Evolutionary conservation across 2,329 filamentous ascomycete species (phyloP).

Genomic region (Trichoderma koningiopsis): DNA sequence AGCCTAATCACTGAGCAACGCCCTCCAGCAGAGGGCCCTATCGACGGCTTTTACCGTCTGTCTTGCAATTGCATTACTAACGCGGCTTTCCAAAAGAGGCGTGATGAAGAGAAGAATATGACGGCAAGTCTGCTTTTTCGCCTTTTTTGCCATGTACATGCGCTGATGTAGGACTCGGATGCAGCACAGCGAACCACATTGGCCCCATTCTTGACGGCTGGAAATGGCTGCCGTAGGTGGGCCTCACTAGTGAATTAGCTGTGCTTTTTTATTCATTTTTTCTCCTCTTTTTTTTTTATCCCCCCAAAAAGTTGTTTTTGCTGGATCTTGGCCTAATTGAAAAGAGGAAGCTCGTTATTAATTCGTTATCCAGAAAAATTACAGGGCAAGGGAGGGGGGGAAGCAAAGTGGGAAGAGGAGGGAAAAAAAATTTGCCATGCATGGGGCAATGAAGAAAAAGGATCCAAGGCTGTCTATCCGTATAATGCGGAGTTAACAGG

Average conservation of each 20-base stretch:
- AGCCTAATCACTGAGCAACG: background rate
- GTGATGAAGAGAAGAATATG: background rate
- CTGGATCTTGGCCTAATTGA: background rate
- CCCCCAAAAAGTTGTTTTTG: background rate
- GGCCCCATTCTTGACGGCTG: background rate
- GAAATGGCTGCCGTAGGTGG: background rate
- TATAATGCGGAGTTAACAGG: background rate
- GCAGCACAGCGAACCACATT: background rate
- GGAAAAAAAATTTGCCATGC: background rate
- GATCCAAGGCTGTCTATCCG: background rate
- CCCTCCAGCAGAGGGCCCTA: background rate
- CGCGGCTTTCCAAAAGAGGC: background rate
- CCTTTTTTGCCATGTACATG: background rate
- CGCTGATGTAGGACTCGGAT: background rate
- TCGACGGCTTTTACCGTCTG: background rate
- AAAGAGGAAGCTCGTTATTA: slow-evolving; percentile 17
- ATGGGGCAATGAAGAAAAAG: background rate
- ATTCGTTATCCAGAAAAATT: background rate
- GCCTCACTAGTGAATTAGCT: background rate
- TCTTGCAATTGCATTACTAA: background rate
- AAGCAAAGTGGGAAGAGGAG: background rate
- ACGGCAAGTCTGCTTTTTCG: background rate
- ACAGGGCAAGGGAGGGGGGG: background rate
- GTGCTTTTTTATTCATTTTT: background rate
- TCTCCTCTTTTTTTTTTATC: background rate